Base-by-base conservation (phyloP, 208 protist genomes). In the Acanthamoeba lenticulata region DNA sequence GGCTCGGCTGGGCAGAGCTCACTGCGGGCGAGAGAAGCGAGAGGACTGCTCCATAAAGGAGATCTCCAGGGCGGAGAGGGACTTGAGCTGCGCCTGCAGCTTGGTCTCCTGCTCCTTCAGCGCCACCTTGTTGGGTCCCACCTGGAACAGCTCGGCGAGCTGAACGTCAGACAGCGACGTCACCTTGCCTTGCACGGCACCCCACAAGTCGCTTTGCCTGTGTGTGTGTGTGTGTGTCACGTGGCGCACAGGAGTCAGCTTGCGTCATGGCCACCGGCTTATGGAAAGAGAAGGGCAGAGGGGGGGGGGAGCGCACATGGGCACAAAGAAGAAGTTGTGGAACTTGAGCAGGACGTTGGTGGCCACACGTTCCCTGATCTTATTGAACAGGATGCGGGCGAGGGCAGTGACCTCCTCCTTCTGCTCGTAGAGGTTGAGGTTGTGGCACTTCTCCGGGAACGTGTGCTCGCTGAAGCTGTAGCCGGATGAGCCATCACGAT, bases 311-410 rank as follows among this genome's bases (percentile, higher is more conserved):
- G 67, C 49, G 83, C n/a, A 90, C 95, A 97, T 96, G 42, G 96
- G 96, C 32, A 97, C 94, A 1, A 97, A 45, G 34, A 97, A 93
- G 94, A 97, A 97, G 89, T 97, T 97, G 45, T 97, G 97, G 83
- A 97, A 97, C 86, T 97, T 97, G 13, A 97, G 79, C 29, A 97
- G n/a, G 19, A 97, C 94, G 85, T 97, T 97, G 45, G 95, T 96
- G 27, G 95, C 96, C 44, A 97, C 96, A 57, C 96, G 85, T 19
- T 95, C 85, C 45, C 93, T 85, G 38, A 97, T 90, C 5, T 90
- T 47, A 19, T 90, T 90, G 40, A 67, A 90, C 6, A 90, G 52
- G 32, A 90, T 34, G 55, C 83, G 83, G 32, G 83, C 42, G 1
- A 90, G 83, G 32, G 45, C 40, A 19, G 40, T 67, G 2, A 90